Base-by-base conservation (phyloP, 192 early-diverging fungal genomes). In the Podila minutissima region DNA sequence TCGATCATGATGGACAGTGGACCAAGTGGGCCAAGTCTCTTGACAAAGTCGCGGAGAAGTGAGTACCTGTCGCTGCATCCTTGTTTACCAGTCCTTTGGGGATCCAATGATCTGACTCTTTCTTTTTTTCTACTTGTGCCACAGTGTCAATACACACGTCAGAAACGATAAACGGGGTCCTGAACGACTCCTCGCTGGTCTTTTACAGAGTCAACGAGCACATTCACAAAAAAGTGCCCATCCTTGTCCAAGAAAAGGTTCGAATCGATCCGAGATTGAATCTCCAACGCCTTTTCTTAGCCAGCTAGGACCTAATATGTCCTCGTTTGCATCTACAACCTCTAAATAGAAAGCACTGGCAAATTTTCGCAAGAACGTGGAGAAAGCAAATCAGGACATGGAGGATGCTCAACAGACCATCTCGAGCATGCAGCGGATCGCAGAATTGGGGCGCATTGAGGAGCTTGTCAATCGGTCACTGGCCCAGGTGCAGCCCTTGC, bases 221-320 rank as follows among this genome's bases (percentile, higher is more conserved):
- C 32, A 64, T 78, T 19, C 75, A 78, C 53, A 78, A 78, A 37
- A 78, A 78, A 24, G 69, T 78, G 9, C 75, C 75, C 26, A 53
- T 71, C 26, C 38, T 78, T n/a, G 75, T 72, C 4, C 69, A 72
- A 38, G 75, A 78, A 62, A 78, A 78, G 75, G 75, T 78, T 67
- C 4, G 26, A 35, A 53, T 12, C 12, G 20, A 51, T 6, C n/a
- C 11, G 28, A 20, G 20, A 20, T 41, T 26, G 22, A 19, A 19
- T 24, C 0, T 29, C 1, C 26, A 24, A 53, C 19, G 46, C 15
- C 31, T 67, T 37, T 32, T 5, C 2, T n/a, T 37, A 7, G 2
- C 13, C 26, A 24, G 38, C 4, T 9, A 38, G 41, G 37, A 22
- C 4, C 22, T 55, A 3, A 5, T 1, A n/a, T 51, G n/a, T 5